phyloP scores from a whole-genome alignment of 805 yeast species.

The Debaryomyces prosopidis region DNA sequence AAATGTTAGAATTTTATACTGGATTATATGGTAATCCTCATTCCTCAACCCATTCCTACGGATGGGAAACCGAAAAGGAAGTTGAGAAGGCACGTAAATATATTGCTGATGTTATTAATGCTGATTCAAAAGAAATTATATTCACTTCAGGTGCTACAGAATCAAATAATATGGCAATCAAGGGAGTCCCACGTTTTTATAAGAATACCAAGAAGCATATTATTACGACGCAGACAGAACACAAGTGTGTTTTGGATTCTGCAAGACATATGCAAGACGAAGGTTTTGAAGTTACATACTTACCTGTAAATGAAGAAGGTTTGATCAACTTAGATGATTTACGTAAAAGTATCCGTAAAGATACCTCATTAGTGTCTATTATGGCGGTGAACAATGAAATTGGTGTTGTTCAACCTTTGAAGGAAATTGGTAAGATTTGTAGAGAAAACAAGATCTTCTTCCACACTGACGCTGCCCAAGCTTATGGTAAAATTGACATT shows the following conservation, averaged over 20 bases:
- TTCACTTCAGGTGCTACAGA: slow-evolving; percentile 99
- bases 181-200: slow-evolving; percentile 95
- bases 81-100: slow-evolving; percentile 85
- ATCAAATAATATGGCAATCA: slow-evolving; percentile 89
- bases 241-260: slow-evolving; percentile 97
- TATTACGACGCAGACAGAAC: slow-evolving; percentile 96
- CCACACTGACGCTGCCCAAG: slow-evolving; percentile 98
- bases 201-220: slow-evolving; percentile 87
- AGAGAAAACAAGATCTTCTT: slow-evolving; percentile 86
- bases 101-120: slow-evolving; percentile 81
- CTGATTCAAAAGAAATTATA: slow-evolving; percentile 95
- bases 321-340: slow-evolving; percentile 74
- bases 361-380: slow-evolving; percentile 84
- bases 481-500: slow-evolving; percentile 87
- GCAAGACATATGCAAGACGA: slow-evolving; percentile 94
- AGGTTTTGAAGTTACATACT: slow-evolving; percentile 93
- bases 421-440: slow-evolving; percentile 89
- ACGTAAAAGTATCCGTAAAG: slow-evolving; percentile 82
- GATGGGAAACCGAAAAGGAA: slow-evolving; percentile 96
- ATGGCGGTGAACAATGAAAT: slow-evolving; percentile 99
- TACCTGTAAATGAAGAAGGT: slow-evolving; percentile 82
- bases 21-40: slow-evolving; percentile 98
- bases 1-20: slow-evolving; percentile 81
- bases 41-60: slow-evolving; percentile 94
- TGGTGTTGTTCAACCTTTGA: slow-evolving; percentile 95